Evolutionary conservation across 2,329 filamentous ascomycete species (phyloP).

Genomic region (Scedosporium boydii): DNA sequence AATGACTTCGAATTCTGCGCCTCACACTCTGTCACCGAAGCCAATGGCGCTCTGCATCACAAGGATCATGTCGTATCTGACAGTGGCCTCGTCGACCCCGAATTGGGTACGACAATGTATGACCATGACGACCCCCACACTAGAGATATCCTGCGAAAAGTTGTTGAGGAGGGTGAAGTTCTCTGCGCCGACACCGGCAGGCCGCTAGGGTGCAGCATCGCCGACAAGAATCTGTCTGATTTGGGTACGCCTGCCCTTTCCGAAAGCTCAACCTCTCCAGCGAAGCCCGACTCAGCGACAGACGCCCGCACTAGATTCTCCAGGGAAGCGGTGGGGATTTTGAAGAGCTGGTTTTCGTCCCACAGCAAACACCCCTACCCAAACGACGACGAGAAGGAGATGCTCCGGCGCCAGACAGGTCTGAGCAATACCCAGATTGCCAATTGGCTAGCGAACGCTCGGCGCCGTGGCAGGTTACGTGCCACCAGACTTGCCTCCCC

Average conservation of each 20-base stretch:
- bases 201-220: too few relatives aligned
- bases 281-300: background rate
- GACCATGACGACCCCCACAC: too few relatives aligned
- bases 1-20: constrained; percentile 52
- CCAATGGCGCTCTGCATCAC: too few relatives aligned
- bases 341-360: constrained; percentile 77
- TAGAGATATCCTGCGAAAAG: too few relatives aligned
- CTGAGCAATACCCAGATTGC: constrained; percentile 76
- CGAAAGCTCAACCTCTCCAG: constrained; percentile 20
- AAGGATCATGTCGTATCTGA: too few relatives aligned
- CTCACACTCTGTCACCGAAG: constrained; percentile 19
- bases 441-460: constrained; percentile 88
- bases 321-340: constrained; percentile 64
- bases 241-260: too few relatives aligned
- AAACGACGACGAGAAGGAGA: constrained; percentile 76
- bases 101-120: too few relatives aligned
- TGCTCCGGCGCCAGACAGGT: constrained; percentile 67
- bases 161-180: too few relatives aligned
- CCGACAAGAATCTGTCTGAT: too few relatives aligned
- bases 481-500: constrained; percentile 57
- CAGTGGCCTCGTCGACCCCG: too few relatives aligned
- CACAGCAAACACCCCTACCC: constrained; percentile 81
- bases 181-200: too few relatives aligned
- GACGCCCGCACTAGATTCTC: constrained; percentile 72
- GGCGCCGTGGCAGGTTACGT: constrained; percentile 70